A percentile compares a stretch with the other conserved stretches of the same genome.
phyloP scores from a whole-genome alignment of 768 basidiomycete species.

The Saitozyma sp. region DNA sequence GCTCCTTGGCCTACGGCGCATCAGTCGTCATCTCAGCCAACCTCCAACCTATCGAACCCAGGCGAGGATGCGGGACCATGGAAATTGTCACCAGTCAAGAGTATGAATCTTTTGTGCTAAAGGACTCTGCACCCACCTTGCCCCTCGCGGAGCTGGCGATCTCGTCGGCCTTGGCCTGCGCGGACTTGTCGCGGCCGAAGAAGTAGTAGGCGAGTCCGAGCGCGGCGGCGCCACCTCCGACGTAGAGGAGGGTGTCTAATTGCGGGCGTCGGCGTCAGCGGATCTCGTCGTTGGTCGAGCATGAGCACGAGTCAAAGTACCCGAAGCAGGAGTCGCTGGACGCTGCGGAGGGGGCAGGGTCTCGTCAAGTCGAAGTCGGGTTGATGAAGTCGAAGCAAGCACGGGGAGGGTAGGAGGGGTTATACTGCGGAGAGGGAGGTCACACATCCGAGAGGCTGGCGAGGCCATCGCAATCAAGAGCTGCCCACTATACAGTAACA shows the following conservation, averaged over 20 bases:
- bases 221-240: constrained; percentile 24
- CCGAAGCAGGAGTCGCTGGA: constrained; percentile 10
- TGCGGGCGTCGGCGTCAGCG: not conserved
- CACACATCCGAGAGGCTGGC: too few species aligned
- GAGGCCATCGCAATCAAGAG: too few species aligned
- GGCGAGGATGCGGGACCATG: too few species aligned
- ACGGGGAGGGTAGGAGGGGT: constrained; percentile 3
- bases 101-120: too few species aligned
- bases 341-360: constrained; percentile 1
- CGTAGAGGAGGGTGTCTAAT: constrained; percentile 29
- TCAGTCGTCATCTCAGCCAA: too few species aligned
- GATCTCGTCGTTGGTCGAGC: not conserved
- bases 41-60: too few species aligned
- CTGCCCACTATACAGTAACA: too few species aligned
- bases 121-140: too few species aligned
- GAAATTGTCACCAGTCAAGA: too few species aligned
- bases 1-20: constrained; percentile 23
- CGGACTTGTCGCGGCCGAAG: constrained; percentile 8
- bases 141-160: not conserved
- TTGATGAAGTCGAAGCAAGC: not conserved
- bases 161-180: constrained; percentile 12
- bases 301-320: not conserved
- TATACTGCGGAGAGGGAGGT: too few species aligned
- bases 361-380: not conserved
- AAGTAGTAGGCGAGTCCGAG: constrained; percentile 34